phyloP scores from a whole-genome alignment of 768 basidiomycete genomes.

The Amanita rubescens region DNA sequence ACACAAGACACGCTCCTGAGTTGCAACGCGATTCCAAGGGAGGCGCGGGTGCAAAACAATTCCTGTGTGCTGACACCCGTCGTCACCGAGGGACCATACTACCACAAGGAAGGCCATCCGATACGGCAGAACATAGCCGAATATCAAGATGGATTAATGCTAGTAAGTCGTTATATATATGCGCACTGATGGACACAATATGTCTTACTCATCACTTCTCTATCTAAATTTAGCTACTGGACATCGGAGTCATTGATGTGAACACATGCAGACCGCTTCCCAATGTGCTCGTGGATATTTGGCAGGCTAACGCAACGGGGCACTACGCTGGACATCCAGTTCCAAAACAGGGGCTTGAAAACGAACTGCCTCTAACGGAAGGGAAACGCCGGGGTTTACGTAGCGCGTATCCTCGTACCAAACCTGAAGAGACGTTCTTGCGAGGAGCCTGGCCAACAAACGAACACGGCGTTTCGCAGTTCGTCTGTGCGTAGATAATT shows the following conservation, averaged over 20 bases:
- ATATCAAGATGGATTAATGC: constrained; percentile 39
- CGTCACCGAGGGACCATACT: constrained; percentile 49
- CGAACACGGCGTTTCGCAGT: constrained; percentile 43
- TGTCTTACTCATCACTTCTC: background rate
- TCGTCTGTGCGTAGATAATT: constrained; percentile 32
- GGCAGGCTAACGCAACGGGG: constrained; percentile 52
- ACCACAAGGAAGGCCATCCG: constrained; percentile 40
- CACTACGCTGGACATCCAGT: constrained; percentile 46
- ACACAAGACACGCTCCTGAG: constrained; percentile 27
- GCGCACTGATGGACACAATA: constrained; percentile 1
- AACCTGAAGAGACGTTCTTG: constrained; percentile 37
- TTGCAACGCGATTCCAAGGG: constrained; percentile 35
- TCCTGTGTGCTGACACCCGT: constrained; percentile 47
- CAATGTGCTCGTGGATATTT: constrained; percentile 51
- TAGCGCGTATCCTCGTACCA: constrained; percentile 36
- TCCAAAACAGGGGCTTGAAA: constrained; percentile 33
- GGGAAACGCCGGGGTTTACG: constrained; percentile 38
- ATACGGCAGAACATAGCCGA: constrained; percentile 51
- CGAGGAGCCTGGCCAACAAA: constrained; percentile 50
- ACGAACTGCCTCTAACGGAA: constrained; percentile 39
- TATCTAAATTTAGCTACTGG: constrained; percentile 29
- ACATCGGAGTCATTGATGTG: constrained; percentile 52
- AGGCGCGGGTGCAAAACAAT: constrained; percentile 45
- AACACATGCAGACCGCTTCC: constrained; percentile 49
- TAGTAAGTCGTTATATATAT: constrained; percentile 24